phyloP scores from a whole-genome alignment of 1,284 basidiomycete genomes.

The Macrocybe sp. region DNA sequence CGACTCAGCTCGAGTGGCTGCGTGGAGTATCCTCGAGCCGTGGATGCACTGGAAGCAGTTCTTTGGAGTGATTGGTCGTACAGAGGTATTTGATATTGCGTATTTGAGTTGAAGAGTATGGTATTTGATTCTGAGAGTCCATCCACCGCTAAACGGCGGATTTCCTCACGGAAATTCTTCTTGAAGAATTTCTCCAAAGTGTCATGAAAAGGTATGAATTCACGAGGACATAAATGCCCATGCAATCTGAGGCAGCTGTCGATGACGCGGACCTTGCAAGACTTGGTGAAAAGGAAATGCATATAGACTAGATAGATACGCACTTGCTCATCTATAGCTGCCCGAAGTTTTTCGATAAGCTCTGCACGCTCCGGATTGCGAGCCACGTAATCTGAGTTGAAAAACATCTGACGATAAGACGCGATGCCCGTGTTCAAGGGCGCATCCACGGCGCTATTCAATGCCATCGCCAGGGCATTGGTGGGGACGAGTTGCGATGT shows the following conservation, averaged over 20 bases:
- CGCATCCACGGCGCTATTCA: slow-evolving; percentile 87
- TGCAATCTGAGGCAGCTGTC: slow-evolving; percentile 84
- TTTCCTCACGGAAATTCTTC: slow-evolving; percentile 89
- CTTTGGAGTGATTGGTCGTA: slow-evolving; percentile 42
- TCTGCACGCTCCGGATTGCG: slow-evolving; percentile 70
- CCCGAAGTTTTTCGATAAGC: slow-evolving; percentile 65
- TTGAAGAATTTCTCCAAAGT: slow-evolving; percentile 86
- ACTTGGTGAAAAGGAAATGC: slow-evolving; percentile 7
- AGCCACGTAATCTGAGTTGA: slow-evolving; percentile 64
- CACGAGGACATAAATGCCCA: slow-evolving; percentile 74
- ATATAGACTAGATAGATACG: slow-evolving; percentile 13
- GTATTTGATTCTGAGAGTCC: slow-evolving; percentile 33
- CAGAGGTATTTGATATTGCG: slow-evolving; percentile 20
- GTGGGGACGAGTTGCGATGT: slow-evolving; percentile 71
- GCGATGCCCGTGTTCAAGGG: slow-evolving; percentile 75
- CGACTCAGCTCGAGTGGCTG: slow-evolving; percentile 46
- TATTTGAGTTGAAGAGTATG: slow-evolving; percentile 20
- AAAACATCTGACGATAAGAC: slow-evolving; percentile 75
- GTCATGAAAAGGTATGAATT: slow-evolving; percentile 89
- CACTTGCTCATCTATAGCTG: slow-evolving; percentile 82
- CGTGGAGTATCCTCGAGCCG: slow-evolving; percentile 36
- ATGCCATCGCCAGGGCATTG: slow-evolving; percentile 81
- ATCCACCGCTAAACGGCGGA: slow-evolving; percentile 58
- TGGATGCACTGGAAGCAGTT: slow-evolving; percentile 39
- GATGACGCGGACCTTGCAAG: slow-evolving; percentile 66